Evolutionary conservation across 805 yeast genomes (phyloP).

Genomic region (Komagataella pseudopastoris): DNA sequence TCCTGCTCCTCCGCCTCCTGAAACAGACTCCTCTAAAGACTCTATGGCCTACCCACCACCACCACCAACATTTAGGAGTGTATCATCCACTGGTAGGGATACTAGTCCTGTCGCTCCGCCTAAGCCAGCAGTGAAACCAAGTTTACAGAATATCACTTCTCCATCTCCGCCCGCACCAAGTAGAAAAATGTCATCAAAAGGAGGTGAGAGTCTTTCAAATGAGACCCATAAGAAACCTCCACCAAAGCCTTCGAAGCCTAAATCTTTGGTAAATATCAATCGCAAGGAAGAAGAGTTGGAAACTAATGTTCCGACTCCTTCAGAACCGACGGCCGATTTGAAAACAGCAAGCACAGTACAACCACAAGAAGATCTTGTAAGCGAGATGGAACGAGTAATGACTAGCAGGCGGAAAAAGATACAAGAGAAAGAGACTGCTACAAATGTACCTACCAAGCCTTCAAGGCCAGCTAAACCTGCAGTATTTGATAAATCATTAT

Average conservation of each 20-base stretch:
- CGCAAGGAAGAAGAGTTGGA: background rate
- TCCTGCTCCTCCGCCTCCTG: background rate
- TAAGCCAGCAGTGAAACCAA: background rate
- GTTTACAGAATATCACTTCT: background rate
- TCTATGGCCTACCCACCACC: background rate
- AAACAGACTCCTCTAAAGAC: background rate
- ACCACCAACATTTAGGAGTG: background rate
- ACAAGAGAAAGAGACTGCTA: background rate
- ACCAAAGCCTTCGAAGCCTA: slow-evolving; percentile 9
- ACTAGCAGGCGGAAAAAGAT: background rate
- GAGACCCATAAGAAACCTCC: slow-evolving; percentile 1
- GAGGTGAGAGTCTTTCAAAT: background rate
- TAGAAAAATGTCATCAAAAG: background rate
- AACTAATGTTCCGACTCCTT: too few relatives aligned
- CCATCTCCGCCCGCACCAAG: background rate
- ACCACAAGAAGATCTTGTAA: background rate
- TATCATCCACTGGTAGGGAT: background rate
- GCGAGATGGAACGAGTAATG: background rate
- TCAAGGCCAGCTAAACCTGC: background rate
- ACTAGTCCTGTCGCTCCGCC: background rate
- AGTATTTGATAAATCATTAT: background rate
- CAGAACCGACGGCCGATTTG: background rate
- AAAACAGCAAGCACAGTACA: background rate
- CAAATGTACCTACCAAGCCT: background rate
- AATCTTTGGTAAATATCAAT: slow-evolving; percentile 1